A percentile compares a stretch with the other conserved stretches of the same genome.
These are phyloP conservation scores for Penicillium chermesinum DNA, from an alignment of 495 filamentous ascomycete species.

Conservation along the genomic window DNA sequence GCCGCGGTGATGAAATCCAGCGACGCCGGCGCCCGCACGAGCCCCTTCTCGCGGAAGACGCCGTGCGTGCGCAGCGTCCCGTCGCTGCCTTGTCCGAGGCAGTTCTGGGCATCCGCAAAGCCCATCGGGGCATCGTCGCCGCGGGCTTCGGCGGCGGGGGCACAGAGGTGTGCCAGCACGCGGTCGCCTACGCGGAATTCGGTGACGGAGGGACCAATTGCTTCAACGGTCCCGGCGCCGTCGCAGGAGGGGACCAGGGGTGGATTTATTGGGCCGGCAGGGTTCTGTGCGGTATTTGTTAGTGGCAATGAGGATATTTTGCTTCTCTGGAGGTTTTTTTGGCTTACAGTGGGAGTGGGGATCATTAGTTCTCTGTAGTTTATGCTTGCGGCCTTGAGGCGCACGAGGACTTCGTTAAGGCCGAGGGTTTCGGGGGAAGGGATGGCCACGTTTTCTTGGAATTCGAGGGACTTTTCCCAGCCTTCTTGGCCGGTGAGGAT, in stretches of 20 bases:
- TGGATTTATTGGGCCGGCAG: conserved; percentile 1
- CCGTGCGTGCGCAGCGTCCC: conserved; percentile 56
- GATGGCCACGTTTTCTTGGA: conserved; percentile 13
- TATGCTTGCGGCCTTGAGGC: conserved; percentile 21
- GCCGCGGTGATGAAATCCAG: conserved; percentile 50
- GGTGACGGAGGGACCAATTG: conserved; percentile 46
- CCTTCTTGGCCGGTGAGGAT: conserved; percentile 17
- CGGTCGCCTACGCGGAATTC: conserved; percentile 54
- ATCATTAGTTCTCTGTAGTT: conserved; percentile 20
- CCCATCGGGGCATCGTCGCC: conserved; percentile 8
- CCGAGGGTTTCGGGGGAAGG: conserved; percentile 12
- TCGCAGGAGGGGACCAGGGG: conserved; percentile 22
- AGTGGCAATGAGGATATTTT: neutral
- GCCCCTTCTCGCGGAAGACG: conserved; percentile 45
- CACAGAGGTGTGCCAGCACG: conserved; percentile 48
- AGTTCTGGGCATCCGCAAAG: conserved; percentile 53
- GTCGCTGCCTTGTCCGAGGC: conserved; percentile 56
- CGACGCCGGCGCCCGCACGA: conserved; percentile 50
- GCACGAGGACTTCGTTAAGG: conserved; percentile 22
- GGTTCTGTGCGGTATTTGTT: neutral
- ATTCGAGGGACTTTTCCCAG: conserved; percentile 16
- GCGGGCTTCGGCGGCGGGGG: conserved; percentile 1
- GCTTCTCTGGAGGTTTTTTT: too few species aligned
- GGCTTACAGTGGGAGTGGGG: conserved; percentile 9
- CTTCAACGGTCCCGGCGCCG: conserved; percentile 38